Evolutionary conservation across 805 yeast genomes (phyloP).

Genomic region (Candida sithepensis): DNA sequence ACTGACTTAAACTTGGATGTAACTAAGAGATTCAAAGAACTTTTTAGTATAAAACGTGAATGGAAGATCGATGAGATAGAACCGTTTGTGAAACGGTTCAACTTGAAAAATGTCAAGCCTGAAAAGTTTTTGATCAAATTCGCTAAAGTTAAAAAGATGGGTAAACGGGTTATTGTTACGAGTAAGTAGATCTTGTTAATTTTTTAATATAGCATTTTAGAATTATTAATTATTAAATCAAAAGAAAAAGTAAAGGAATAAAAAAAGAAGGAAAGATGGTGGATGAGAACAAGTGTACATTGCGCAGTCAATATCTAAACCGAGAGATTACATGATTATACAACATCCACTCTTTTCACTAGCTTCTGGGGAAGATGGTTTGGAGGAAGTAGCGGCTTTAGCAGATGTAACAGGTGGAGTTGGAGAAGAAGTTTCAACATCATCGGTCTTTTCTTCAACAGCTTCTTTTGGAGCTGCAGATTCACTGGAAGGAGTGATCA

Average conservation of each 20-base stretch:
- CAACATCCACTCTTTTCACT: conserved; percentile 29
- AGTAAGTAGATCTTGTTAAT: conserved; percentile 9
- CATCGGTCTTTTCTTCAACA: conserved; percentile 6
- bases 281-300: no score
- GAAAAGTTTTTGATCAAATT: conserved; percentile 61
- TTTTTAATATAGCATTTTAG: no score
- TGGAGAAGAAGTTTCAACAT: conserved; percentile 8
- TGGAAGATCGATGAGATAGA: conserved; percentile 63
- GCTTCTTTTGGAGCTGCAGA: conserved; percentile 4
- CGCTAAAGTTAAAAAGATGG: conserved; percentile 51
- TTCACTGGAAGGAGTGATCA: conserved; percentile 14
- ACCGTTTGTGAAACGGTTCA: conserved; percentile 62
- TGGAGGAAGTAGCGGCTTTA: conserved; percentile 8
- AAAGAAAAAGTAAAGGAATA: no score
- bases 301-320: neutral
- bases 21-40: conserved; percentile 42
- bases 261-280: no score
- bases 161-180: conserved; percentile 31
- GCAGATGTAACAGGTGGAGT: conserved; percentile 8
- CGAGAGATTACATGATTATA: conserved; percentile 26
- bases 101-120: conserved; percentile 47
- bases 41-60: conserved; percentile 50
- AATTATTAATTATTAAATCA: no score
- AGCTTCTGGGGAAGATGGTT: conserved; percentile 9
- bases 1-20: conserved; percentile 46